Conservation (phyloP, 2,329 filamentous ascomycete species). For the Trichoderma aggressivum region DNA sequence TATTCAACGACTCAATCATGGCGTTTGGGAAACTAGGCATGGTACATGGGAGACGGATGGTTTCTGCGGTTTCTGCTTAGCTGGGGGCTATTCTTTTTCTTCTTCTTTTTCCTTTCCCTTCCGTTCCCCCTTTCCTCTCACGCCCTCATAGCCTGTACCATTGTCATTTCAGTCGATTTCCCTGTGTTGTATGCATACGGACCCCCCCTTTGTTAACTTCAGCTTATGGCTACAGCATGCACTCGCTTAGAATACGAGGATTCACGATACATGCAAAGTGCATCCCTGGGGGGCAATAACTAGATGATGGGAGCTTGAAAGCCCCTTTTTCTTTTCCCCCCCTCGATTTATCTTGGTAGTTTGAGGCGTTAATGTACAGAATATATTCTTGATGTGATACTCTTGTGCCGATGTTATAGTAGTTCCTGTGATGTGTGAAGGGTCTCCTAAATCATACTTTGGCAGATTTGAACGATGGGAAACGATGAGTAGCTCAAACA, state of each 20-base stretch:
- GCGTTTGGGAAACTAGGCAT: slow-evolving; percentile 5
- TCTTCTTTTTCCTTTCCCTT: not conserved
- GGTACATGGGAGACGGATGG: not conserved
- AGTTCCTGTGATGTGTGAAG: not conserved
- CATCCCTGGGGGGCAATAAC: not conserved
- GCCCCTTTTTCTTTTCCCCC: not conserved
- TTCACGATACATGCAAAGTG: not conserved
- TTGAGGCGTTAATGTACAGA: not conserved
- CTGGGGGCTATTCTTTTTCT: not conserved
- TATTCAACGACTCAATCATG: slow-evolving; percentile 7
- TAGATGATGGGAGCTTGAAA: not conserved
- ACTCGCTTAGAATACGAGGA: slow-evolving; percentile 10
- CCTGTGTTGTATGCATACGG: not conserved
- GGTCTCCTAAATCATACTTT: not conserved
- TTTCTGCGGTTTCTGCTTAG: not conserved
- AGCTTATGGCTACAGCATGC: slow-evolving; percentile 11
- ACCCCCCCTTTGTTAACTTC: not conserved
- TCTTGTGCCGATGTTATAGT: not conserved
- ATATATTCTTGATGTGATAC: not conserved
- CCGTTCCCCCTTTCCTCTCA: not conserved
- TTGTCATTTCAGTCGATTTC: not conserved
- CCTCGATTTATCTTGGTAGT: not conserved
- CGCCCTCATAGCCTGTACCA: not conserved
- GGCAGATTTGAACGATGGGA: not conserved
- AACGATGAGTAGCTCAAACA: not conserved